A percentile compares a stretch with the other conserved stretches of the same genome.
phyloP scores from a whole-genome alignment of 2,329 filamentous ascomycete genomes.

The Colletotrichum phormii region DNA sequence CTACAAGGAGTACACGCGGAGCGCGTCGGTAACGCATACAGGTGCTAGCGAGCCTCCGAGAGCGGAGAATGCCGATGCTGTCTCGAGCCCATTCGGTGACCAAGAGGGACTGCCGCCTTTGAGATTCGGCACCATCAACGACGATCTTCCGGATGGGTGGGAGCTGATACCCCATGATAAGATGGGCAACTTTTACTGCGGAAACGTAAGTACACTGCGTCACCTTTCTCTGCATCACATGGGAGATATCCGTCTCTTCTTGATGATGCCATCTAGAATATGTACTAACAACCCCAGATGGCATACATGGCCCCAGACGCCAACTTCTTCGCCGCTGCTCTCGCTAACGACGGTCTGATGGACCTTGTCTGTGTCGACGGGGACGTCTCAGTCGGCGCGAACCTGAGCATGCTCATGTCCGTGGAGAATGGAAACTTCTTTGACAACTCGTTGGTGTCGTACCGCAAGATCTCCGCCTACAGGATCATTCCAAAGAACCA shows the following conservation, averaged over 20 bases:
- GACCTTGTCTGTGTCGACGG: constrained; percentile 87
- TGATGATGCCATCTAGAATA: background rate
- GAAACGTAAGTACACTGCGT: constrained; percentile 72
- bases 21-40: constrained; percentile 42
- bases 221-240: too few relatives aligned
- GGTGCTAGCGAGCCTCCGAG: constrained; percentile 42
- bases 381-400: constrained; percentile 74
- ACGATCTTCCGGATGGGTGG: constrained; percentile 83
- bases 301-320: constrained; percentile 88
- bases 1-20: constrained; percentile 67
- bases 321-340: constrained; percentile 87
- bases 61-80: constrained; percentile 16
- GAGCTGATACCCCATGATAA: constrained; percentile 78
- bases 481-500: constrained; percentile 81
- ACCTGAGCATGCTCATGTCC: constrained; percentile 76
- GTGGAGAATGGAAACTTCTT: constrained; percentile 83
- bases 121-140: constrained; percentile 82
- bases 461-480: constrained; percentile 89
- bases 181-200: constrained; percentile 92
- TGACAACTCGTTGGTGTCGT: constrained; percentile 80
- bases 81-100: constrained; percentile 36
- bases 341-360: constrained; percentile 86
- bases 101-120: constrained; percentile 75
- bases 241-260: too few relatives aligned
- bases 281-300: constrained; percentile 66